Base-by-base conservation (phyloP, 169 alveolate genomes). In the Cryptosporidium muris region DNA sequence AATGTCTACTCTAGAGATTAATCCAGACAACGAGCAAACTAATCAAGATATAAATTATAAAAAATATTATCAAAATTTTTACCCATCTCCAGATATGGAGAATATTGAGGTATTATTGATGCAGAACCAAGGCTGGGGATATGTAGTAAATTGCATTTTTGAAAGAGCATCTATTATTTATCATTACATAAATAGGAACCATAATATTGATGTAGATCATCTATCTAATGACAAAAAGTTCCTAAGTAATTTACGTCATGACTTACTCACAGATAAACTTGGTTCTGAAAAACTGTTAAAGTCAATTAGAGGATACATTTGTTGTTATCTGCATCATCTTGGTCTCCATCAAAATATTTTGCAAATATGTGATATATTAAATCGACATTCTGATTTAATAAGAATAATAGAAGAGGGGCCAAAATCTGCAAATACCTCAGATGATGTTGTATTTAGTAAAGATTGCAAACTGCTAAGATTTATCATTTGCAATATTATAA, bases 251-350 rank as follows among this genome's bases (percentile, higher is more conserved):
- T n/a, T 66, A 11, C 47, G 11, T n/a, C 25, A 52, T 52, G 81
- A 66, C 16, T 14, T 8, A 7, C 34, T 25, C 14, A 49, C 63
- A 16, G 81, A 43, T 9, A 66, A 9, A 8, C 5, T 66, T 49
- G 81, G 81, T 4, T 37, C n/a, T 9, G 81, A 66, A 66, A 11
- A 45, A 36, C 48, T 66, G 34, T 51, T 64, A 34, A n/a, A 7
- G 6, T 16, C 51, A 6, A 58, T 66, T 2, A 66, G 81, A 66
- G 64, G 64, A 1, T 66, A 66, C 51, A 66, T 66, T 14, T 66
- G 65, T 12, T 66, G 81, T 36, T 51, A 66, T 52, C 40, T 66
- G 25, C 81, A 66, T 38, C 81, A 66, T 51, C 64, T 66, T 5
- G 81, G 81, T 5, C 64, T 66, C 14, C 51, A 66, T 52, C 51